Conservation (phyloP, 225 moss, liverwort and hornwort genomes). For the Pseudoscleropodium purum region DNA sequence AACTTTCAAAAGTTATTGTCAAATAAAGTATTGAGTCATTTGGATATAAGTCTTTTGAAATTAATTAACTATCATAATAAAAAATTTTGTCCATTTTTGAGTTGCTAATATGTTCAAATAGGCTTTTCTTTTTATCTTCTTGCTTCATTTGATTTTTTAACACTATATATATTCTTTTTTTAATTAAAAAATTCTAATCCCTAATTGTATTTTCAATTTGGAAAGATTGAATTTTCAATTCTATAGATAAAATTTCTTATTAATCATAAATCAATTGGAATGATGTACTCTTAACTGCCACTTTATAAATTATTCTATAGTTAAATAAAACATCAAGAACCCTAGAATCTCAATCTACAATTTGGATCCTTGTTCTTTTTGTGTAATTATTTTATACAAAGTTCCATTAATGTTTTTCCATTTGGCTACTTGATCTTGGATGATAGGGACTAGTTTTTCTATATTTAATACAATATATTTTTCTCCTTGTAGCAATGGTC, state of each 20-base stretch:
- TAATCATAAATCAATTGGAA: background rate
- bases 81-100: background rate
- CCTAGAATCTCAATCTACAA: background rate
- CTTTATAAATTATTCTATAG: background rate
- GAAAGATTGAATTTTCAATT: background rate
- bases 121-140: background rate
- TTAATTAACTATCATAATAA: background rate
- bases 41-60: background rate
- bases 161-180: background rate
- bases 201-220: background rate
- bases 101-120: background rate
- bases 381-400: background rate
- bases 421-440: accelerated
- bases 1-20: background rate
- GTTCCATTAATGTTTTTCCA: background rate
- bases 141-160: background rate
- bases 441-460: background rate
- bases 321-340: background rate
- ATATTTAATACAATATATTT: background rate
- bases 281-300: background rate
- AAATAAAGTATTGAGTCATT: background rate
- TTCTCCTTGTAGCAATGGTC: background rate
- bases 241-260: background rate
- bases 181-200: background rate
- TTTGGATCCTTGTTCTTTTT: background rate